These are phyloP conservation scores for Chytriomyces sp. DNA, from an alignment of 192 early-diverging fungal species.

Conservation along the genomic window DNA sequence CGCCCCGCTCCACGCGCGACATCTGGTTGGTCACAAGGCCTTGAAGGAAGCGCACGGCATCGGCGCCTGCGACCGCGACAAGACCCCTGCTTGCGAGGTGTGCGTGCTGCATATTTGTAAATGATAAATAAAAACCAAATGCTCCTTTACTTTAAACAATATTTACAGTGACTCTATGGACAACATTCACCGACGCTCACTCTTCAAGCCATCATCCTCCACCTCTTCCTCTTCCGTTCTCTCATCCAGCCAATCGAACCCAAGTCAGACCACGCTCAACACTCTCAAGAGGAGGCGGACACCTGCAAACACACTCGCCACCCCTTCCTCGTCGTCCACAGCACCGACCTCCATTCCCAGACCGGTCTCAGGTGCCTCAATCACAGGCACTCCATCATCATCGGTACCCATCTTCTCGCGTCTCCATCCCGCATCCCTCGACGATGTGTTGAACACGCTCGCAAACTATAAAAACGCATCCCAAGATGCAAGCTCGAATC, in stretches of 20 bases:
- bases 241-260: neutral
- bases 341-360: neutral
- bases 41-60: slow-evolving; percentile 85
- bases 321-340: neutral
- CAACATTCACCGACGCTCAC: no score
- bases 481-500: no score
- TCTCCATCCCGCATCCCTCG: neutral
- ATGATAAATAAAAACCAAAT: no score
- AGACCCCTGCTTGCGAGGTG: slow-evolving; percentile 31
- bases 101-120: neutral
- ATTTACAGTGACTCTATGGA: no score
- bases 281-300: neutral
- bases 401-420: neutral
- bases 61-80: slow-evolving; percentile 60
- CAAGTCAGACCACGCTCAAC: neutral
- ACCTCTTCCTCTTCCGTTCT: neutral
- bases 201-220: no score
- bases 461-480: no score
- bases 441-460: neutral
- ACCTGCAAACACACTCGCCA: no score
- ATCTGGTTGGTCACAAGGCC: slow-evolving; percentile 92
- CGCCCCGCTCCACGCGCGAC: slow-evolving; percentile 67
- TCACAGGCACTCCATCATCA: neutral
- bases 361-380: neutral
- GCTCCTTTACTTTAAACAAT: no score